These are phyloP conservation scores for Penicillium coffeae DNA, from an alignment of 495 filamentous ascomycete genomes.

Conservation along the genomic window DNA sequence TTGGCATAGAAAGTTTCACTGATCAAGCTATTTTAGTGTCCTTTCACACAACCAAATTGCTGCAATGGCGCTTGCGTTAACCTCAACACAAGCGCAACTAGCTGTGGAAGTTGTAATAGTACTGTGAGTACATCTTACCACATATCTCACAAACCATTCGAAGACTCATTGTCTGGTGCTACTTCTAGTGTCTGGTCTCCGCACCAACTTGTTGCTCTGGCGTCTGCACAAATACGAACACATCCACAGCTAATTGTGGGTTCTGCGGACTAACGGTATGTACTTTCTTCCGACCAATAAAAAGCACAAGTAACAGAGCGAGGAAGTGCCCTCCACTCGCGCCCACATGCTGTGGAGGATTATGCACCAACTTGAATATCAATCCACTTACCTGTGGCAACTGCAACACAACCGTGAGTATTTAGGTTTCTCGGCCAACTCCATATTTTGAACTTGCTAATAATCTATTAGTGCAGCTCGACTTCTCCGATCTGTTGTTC, in stretches of 20 bases:
- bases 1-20: no score
- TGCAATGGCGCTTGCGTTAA: not conserved
- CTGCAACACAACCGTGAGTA: constrained; percentile 4
- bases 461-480: not conserved
- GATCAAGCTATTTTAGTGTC: not conserved
- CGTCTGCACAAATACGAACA: no score
- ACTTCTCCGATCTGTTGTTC: constrained; percentile 7
- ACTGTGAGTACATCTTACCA: no score
- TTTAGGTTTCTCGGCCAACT: no score
- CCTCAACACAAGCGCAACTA: not conserved
- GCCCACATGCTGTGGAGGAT: not conserved
- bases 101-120: not conserved
- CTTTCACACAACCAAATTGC: not conserved
- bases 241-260: no score
- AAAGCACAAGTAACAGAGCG: no score
- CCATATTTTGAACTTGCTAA: no score
- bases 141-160: no score
- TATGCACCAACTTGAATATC: not conserved
- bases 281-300: no score
- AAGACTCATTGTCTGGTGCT: no score
- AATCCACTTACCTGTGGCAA: not conserved
- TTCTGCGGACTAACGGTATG: not conserved
- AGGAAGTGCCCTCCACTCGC: not conserved
- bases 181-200: no score
- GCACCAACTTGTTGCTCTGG: no score